Evolutionary conservation across 1,284 basidiomycete species (phyloP).

Genomic region (Ganoderma lingzhi): DNA sequence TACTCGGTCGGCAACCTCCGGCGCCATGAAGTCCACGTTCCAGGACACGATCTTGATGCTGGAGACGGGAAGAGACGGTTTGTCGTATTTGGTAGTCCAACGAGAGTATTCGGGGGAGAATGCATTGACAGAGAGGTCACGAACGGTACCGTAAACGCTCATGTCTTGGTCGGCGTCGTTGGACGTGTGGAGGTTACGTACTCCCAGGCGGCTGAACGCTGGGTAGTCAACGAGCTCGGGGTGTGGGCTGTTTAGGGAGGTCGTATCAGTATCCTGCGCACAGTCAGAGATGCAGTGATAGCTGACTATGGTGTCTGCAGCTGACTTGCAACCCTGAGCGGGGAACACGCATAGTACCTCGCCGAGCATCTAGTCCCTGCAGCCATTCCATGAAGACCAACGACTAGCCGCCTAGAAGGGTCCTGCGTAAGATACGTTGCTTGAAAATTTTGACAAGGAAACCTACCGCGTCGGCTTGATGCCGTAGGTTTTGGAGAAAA

Average conservation of each 20-base stretch:
- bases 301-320: not conserved
- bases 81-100: conserved; percentile 22
- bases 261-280: not conserved
- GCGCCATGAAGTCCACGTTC: conserved; percentile 65
- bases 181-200: not conserved
- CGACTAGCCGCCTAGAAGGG: not conserved
- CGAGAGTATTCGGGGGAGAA: conserved; percentile 16
- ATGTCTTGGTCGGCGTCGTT: not conserved
- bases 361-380: not conserved
- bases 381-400: not conserved
- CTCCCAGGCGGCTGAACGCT: not conserved
- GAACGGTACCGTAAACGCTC: not conserved
- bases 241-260: not conserved
- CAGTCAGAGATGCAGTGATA: not conserved
- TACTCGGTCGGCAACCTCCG: conserved; percentile 51
- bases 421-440: not conserved
- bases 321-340: no score
- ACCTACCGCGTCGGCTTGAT: not conserved
- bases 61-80: conserved; percentile 44
- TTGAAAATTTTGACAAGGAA: not conserved
- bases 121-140: conserved; percentile 10
- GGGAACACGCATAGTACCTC: not conserved
- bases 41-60: conserved; percentile 65
- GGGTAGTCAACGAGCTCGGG: not conserved
- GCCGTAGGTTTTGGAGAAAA: not conserved